These are phyloP conservation scores for Ogataea naganishii DNA, from an alignment of 805 yeast species.

Conservation along the genomic window DNA sequence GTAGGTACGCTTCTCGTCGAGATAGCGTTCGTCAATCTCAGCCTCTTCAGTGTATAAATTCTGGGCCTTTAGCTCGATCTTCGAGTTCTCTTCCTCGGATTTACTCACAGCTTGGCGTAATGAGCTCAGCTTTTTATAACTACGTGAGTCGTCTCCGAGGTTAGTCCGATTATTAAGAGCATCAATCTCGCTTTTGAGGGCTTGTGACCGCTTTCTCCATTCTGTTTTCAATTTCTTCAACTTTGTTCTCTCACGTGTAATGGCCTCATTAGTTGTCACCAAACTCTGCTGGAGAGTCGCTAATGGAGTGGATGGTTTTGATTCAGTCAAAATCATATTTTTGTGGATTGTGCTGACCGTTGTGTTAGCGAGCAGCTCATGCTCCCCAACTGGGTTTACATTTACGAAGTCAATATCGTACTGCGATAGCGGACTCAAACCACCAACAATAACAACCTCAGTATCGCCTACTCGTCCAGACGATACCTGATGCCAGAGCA, in stretches of 20 bases:
- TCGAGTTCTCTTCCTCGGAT: constrained; percentile 27
- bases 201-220: constrained; percentile 41
- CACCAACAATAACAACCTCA: constrained; percentile 50
- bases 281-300: constrained; percentile 59
- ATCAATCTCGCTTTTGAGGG: constrained; percentile 51
- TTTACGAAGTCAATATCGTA: constrained; percentile 46
- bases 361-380: constrained; percentile 20
- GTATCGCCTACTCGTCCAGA: constrained; percentile 38
- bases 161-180: constrained; percentile 35
- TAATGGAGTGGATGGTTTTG: constrained; percentile 40
- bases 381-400: constrained; percentile 20
- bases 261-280: constrained; percentile 51
- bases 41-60: constrained; percentile 25
- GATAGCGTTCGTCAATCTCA: constrained; percentile 29
- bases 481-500: constrained; percentile 60
- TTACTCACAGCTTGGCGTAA: constrained; percentile 36
- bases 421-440: constrained; percentile 55
- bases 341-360: constrained; percentile 27
- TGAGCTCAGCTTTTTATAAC: constrained; percentile 40
- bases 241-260: constrained; percentile 48
- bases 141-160: constrained; percentile 49
- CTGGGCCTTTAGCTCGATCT: constrained; percentile 26
- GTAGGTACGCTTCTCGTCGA: constrained; percentile 27
- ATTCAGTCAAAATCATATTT: constrained; percentile 22
- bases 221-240: constrained; percentile 52